phyloP scores from a whole-genome alignment of 2,329 filamentous ascomycete genomes.

The Biscogniauxia sp. region DNA sequence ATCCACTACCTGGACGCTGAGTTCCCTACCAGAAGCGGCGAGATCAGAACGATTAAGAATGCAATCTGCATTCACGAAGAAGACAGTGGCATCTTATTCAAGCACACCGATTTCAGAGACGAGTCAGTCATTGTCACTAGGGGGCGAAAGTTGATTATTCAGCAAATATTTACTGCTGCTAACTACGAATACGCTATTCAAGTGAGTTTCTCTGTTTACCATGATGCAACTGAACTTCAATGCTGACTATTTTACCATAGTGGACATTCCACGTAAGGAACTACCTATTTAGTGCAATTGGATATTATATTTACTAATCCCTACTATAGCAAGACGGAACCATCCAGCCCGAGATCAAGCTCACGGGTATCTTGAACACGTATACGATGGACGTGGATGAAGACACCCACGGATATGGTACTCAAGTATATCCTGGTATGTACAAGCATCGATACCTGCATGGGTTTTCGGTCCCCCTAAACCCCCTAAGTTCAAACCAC shows the following conservation, averaged over 20 bases:
- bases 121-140: constrained; percentile 83
- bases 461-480: background rate
- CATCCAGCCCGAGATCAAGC: constrained; percentile 85
- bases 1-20: constrained; percentile 91
- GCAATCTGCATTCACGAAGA: constrained; percentile 96
- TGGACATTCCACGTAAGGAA: constrained; percentile 73
- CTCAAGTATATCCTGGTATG: constrained; percentile 74
- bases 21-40: constrained; percentile 75
- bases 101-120: constrained; percentile 91
- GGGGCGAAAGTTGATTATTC: constrained; percentile 80
- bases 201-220: constrained; percentile 17
- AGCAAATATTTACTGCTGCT: constrained; percentile 90
- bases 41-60: constrained; percentile 82
- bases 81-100: constrained; percentile 88
- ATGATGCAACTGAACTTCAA: background rate
- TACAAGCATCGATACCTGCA: background rate
- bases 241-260: constrained; percentile 53
- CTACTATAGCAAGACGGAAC: constrained; percentile 71
- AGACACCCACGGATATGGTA: constrained; percentile 83
- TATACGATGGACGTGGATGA: constrained; percentile 79
- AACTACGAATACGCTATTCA: constrained; percentile 83
- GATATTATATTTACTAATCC: constrained; percentile 16
- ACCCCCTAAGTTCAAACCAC: constrained; percentile 2
- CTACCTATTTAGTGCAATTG: background rate
- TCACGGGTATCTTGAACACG: constrained; percentile 91